Evolutionary conservation across 495 filamentous ascomycete species (phyloP).

Genomic region (Massariosphaeria phaeospora): DNA sequence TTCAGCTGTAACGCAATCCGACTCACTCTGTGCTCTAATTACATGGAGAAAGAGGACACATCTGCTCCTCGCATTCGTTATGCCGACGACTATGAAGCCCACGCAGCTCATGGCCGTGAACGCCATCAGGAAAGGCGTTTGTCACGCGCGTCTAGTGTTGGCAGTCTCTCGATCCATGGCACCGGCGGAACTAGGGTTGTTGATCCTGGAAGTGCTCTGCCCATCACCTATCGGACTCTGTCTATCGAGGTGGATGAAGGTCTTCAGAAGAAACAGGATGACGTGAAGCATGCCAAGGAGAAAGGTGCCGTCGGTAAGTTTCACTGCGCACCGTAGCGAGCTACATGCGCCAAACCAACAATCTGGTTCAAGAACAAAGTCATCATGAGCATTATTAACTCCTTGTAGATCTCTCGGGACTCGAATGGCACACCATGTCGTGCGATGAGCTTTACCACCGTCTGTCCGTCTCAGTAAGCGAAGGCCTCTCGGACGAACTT

Average conservation of each 20-base stretch:
- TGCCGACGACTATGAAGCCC: constrained; percentile 17
- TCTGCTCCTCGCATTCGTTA: constrained; percentile 21
- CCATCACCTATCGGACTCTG: constrained; percentile 30
- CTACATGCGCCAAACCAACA: too few relatives aligned
- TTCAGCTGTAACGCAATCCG: neutral
- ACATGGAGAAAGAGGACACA: constrained; percentile 12
- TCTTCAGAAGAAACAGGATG: constrained; percentile 13
- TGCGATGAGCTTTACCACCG: constrained; percentile 52
- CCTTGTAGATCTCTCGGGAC: constrained; percentile 35
- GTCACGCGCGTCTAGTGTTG: constrained; percentile 4
- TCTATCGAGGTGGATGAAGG: constrained; percentile 23
- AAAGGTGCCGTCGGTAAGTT: constrained; percentile 18
- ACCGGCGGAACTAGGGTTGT: constrained; percentile 2
- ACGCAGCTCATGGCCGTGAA: neutral
- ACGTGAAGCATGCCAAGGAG: constrained; percentile 15
- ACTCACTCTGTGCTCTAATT: neutral
- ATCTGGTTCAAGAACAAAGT: neutral
- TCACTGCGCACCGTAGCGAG: too few relatives aligned
- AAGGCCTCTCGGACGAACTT: constrained; percentile 51
- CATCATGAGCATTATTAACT: neutral
- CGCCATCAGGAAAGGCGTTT: neutral
- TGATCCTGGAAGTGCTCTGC: constrained; percentile 16
- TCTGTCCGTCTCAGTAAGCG: constrained; percentile 45
- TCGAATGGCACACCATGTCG: constrained; percentile 56
- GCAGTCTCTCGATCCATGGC: constrained; percentile 18